Base-by-base conservation (phyloP, 2,329 filamentous ascomycete species). In the Tolypocladium endophyticum region DNA sequence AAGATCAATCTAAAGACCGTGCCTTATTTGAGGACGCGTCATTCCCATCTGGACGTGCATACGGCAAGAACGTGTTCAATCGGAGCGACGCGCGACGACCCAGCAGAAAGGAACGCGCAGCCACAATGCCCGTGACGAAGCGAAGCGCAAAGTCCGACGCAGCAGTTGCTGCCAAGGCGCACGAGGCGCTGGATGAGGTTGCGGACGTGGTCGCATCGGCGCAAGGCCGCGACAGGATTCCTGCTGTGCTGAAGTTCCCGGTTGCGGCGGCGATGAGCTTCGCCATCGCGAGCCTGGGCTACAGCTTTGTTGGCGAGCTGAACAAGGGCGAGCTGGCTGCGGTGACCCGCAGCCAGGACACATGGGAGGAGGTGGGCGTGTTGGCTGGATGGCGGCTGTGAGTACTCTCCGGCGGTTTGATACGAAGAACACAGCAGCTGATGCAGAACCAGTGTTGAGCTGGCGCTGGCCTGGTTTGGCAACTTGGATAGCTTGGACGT, bases 401-500 rank as follows among this genome's bases (percentile, higher is more conserved):
- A 76, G 82, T 79, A 57, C 33, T 4, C 56, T 38, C 56, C 16
- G 55, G 56, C 53, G 39, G 52, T 11, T 25, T 38, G 18, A 16
- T 39, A 28, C 23, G 23, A 39, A 25, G n/a, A 38, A 28, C 8
- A 28, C 14, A 14, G 25, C 23, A 39, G 25, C 39, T 60, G 56
- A 9, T 20, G 41, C 38, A 36, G 28, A 41, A 41, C 30, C 80
- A 89, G 83, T 71, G 72, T 85, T 55, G 87, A 92, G 71, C 78
- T 96, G 58, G 84, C 79, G 30, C 69, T 92, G 55, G 87, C 84
- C 55, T 96, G 91, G 90, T 83, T 82, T 66, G 78, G 85, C 52
- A 80, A 86, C 63, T 89, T 88, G 70, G 90, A 95, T 72, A 85
- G 88, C 74, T 80, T 85, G 70, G 87, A 90, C 71, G 77, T 88